Evolutionary conservation across 257 asterid genomes (phyloP).

Genomic region (Phtheirospermum japonicum): DNA sequence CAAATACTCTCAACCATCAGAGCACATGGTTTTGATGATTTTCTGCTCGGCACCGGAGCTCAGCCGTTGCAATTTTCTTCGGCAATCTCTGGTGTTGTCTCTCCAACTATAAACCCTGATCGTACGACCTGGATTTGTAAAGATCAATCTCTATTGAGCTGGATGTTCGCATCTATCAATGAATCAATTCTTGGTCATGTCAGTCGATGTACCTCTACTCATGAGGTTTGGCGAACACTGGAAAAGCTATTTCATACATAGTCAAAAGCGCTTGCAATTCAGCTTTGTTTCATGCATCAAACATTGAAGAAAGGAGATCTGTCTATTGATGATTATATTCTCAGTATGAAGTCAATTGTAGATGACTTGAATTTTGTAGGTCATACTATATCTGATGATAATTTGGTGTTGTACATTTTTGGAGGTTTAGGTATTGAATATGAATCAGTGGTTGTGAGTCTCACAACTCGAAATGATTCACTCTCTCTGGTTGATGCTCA

Average conservation of each 20-base stretch:
- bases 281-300: background rate
- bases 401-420: no score
- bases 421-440: no score
- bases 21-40: no score
- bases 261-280: background rate
- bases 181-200: background rate
- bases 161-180: background rate
- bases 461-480: no score
- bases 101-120: no score
- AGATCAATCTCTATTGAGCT: background rate
- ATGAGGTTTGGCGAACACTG: background rate
- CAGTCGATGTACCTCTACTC: background rate
- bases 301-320: background rate
- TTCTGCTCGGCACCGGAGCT: no score
- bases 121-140: no score
- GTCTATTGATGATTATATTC: background rate
- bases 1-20: no score
- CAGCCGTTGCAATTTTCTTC: no score
- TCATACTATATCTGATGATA: background rate
- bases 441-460: no score
- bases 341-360: background rate
- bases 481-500: no score
- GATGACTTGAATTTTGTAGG: background rate
- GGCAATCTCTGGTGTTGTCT: no score
- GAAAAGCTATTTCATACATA: background rate